Base-by-base conservation (phyloP, 495 filamentous ascomycete genomes). In the Aspergillus bertholletiae region DNA sequence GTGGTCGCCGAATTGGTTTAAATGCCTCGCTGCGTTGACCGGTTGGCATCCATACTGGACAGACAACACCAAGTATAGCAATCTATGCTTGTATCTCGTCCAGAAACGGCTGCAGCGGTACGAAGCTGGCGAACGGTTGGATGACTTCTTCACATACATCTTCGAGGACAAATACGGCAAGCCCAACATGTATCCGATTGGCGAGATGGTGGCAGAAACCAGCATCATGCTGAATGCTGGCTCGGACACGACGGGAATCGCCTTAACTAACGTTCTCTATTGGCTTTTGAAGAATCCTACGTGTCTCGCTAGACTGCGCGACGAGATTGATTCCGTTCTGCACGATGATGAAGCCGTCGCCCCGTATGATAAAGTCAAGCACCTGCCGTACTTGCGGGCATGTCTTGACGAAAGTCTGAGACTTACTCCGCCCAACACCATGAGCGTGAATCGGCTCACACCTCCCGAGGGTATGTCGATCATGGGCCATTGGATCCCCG, bases 181-280 rank as follows among this genome's bases (percentile, higher is more conserved):
- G 28, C 22, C 51, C 30, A 26, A 49, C n/a, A n/a, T n/a, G n/a
- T n/a, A n/a, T n/a, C n/a, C n/a, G n/a, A n/a, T n/a, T n/a, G n/a
- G n/a, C n/a, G n/a, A n/a, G n/a, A n/a, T n/a, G n/a, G n/a, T n/a
- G n/a, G n/a, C n/a, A n/a, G n/a, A n/a, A n/a, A n/a, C n/a, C n/a
- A n/a, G n/a, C n/a, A n/a, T n/a, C n/a, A n/a, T n/a, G 53, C 55
- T 82, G 56, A 73, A 78, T 26, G 80, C 75, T 15, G 79, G 79
- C 2, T 69, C 67, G 12, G 78, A 76, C 44, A 81, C 79, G 0
- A 80, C 79, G 4, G 74, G 74, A 2, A 71, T 75, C 17, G 70
- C 70, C 0, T 51, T 81, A 49, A 63, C 63, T 15, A 70, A 71
- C 21, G 63, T 61, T 15, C 44, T 86, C 51, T 84, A 76, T 60